Evolutionary conservation across 2,329 filamentous ascomycete genomes (phyloP).

Genomic region (Nemania serpens): DNA sequence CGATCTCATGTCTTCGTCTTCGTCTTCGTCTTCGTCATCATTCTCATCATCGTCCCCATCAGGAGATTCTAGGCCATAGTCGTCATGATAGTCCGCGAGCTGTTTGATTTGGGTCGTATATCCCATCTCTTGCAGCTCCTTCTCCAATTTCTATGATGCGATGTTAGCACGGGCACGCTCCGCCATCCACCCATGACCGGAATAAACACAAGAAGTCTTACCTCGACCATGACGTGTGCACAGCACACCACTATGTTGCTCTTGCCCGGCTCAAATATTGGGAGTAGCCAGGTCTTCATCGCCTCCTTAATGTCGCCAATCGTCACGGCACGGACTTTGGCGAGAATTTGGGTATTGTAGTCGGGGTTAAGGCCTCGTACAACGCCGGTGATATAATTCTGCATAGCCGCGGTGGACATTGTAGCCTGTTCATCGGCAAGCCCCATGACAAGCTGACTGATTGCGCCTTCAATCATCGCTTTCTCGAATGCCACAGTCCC

Average conservation of each 20-base stretch:
- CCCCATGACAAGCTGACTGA: constrained; percentile 83
- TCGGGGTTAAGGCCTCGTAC: constrained; percentile 75
- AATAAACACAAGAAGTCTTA: constrained; percentile 50
- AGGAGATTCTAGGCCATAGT: constrained; percentile 76
- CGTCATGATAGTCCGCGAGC: constrained; percentile 82
- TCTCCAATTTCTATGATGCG: constrained; percentile 67
- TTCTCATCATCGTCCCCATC: constrained; percentile 57
- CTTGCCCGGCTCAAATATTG: constrained; percentile 77
- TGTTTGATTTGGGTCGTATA: constrained; percentile 78
- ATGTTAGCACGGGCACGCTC: constrained; percentile 22
- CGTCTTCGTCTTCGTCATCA: constrained; percentile 31
- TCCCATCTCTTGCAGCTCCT: constrained; percentile 73
- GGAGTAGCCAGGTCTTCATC: constrained; percentile 75
- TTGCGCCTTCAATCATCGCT: constrained; percentile 83
- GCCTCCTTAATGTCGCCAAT: constrained; percentile 76
- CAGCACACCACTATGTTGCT: constrained; percentile 90
- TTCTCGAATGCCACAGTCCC: constrained; percentile 76
- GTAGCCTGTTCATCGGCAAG: constrained; percentile 90
- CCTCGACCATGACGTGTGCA: constrained; percentile 81
- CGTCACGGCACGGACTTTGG: constrained; percentile 74
- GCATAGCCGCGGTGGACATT: constrained; percentile 78
- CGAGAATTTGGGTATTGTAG: constrained; percentile 77
- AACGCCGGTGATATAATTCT: constrained; percentile 82
- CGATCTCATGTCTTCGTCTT: constrained; percentile 29
- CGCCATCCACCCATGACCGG: not conserved